These are phyloP conservation scores for Malassezia caprae DNA, from an alignment of 1,284 basidiomycete genomes.

Conservation along the genomic window DNA sequence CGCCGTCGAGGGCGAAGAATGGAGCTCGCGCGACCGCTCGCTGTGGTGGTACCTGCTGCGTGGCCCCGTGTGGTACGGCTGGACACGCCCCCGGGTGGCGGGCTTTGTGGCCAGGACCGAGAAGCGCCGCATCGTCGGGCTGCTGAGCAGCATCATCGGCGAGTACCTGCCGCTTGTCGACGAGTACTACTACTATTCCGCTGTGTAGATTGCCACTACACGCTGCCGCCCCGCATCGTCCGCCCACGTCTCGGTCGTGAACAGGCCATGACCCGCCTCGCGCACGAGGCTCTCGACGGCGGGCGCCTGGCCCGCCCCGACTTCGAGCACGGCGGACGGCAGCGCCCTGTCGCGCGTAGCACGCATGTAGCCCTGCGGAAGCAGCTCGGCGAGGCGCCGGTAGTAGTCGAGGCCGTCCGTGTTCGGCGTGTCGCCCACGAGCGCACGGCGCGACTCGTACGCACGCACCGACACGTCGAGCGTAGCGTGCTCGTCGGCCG, in stretches of 20 bases:
- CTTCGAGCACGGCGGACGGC: constrained; percentile 7
- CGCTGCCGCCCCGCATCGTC: constrained; percentile 4
- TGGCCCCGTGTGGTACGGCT: constrained; percentile 76
- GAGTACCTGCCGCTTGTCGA: constrained; percentile 90
- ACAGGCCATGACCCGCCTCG: background rate
- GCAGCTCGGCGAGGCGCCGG: constrained; percentile 6
- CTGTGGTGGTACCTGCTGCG: constrained; percentile 76
- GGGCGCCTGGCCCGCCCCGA: constrained; percentile 10
- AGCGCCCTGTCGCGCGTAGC: background rate
- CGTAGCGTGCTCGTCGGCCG: constrained; percentile 54
- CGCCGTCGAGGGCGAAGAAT: constrained; percentile 55
- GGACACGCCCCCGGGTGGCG: constrained; percentile 66
- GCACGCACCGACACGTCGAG: constrained; percentile 56
- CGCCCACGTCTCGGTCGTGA: background rate
- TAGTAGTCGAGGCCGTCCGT: constrained; percentile 14
- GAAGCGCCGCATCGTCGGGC: constrained; percentile 61
- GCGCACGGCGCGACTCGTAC: constrained; percentile 68
- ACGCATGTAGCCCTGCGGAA: background rate
- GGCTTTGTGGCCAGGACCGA: constrained; percentile 56
- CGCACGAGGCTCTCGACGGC: background rate
- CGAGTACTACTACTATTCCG: constrained; percentile 73
- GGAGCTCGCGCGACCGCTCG: constrained; percentile 67
- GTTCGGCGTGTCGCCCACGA: constrained; percentile 58
- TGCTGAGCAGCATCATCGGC: constrained; percentile 65
- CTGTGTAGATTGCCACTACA: constrained; percentile 7